Percentiles rank a stretch among this genome's conserved stretches.
These are phyloP conservation scores for Pelargonium fulgidum DNA, from an alignment of 441 rosid genomes.

Conservation along the genomic window DNA sequence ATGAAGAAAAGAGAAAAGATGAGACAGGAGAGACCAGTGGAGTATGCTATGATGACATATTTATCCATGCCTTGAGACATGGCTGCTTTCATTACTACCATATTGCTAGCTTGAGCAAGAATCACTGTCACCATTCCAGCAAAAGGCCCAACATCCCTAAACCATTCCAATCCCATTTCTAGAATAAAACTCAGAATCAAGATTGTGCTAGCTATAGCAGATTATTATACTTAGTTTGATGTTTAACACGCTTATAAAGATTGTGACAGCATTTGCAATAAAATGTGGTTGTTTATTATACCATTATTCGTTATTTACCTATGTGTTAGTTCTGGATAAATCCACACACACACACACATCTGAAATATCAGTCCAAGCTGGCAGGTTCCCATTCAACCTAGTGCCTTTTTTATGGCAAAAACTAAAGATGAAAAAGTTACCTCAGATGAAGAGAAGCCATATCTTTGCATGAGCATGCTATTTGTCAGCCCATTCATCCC, in stretches of 20 bases:
- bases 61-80: constrained; percentile 36
- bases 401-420: background rate
- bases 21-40: constrained; percentile 26
- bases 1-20: constrained; percentile 29
- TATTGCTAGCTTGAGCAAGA: background rate
- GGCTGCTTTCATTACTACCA: constrained; percentile 35
- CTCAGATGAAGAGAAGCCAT: constrained; percentile 83
- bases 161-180: background rate
- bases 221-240: no score
- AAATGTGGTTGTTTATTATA: no score
- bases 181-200: no score
- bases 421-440: constrained; percentile 36
- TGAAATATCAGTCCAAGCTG: background rate
- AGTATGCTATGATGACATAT: constrained; percentile 28
- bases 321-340: background rate
- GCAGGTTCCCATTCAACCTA: background rate
- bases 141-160: background rate
- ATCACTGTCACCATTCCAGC: background rate
- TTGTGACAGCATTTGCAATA: no score
- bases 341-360: background rate
- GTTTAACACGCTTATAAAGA: no score
- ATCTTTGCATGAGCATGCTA: constrained; percentile 65
- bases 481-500: constrained; percentile 58
- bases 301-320: no score
- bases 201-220: no score